Conservation (phyloP, 192 early-diverging fungal genomes). For the Linnemannia hyalina region DNA sequence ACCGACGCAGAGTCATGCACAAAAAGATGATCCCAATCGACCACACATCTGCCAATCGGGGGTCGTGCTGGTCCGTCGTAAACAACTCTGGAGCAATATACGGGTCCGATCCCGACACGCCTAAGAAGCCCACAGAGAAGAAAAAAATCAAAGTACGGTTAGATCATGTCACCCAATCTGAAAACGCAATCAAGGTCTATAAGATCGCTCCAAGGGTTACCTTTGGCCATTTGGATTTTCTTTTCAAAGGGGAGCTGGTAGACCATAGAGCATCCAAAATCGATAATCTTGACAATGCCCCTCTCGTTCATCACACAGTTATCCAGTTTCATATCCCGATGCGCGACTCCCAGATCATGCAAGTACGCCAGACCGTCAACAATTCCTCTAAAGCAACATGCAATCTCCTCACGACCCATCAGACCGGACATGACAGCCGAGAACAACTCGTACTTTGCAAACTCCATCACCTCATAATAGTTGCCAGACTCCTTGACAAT, state of each 20-base stretch:
- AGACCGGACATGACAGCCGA: conserved; percentile 79
- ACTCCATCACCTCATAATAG: conserved; percentile 91
- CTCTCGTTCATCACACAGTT: conserved; percentile 85
- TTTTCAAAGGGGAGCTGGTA: conserved; percentile 87
- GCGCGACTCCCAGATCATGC: conserved; percentile 92
- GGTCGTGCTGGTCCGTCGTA: conserved; percentile 79
- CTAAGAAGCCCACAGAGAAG: conserved; percentile 63
- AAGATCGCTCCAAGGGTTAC: conserved; percentile 52
- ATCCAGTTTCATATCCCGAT: conserved; percentile 93
- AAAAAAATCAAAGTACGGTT: conserved; percentile 57
- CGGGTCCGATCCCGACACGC: conserved; percentile 91
- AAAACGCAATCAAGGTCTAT: conserved; percentile 27
- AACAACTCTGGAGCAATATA: conserved; percentile 96
- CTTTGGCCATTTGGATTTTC: conserved; percentile 57
- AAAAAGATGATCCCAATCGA: conserved; percentile 89
- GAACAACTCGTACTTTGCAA: conserved; percentile 91
- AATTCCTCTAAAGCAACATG: conserved; percentile 91
- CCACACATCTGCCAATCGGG: conserved; percentile 90
- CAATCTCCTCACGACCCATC: conserved; percentile 83
- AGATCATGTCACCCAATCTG: background rate
- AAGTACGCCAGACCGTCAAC: conserved; percentile 87
- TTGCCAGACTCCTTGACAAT: conserved; percentile 76
- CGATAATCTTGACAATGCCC: conserved; percentile 92
- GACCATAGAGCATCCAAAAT: conserved; percentile 94
- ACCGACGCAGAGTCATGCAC: conserved; percentile 77